A percentile compares a stretch with the other conserved stretches of the same genome.
Evolutionary conservation across 148 eudicot genomes (phyloP).

Genomic region (Fallopia convolvulus): DNA sequence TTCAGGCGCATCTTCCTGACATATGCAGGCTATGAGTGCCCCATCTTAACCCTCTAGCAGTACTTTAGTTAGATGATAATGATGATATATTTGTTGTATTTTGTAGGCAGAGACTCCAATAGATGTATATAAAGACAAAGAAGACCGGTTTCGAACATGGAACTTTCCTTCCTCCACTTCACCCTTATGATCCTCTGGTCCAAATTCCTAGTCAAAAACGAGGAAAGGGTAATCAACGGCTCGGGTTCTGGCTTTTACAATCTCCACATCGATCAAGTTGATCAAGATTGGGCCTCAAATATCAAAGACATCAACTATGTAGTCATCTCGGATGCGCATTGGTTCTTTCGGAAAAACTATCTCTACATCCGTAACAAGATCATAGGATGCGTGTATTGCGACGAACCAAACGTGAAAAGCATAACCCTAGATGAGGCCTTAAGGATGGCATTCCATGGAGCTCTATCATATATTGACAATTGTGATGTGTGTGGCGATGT

Average conservation of each 20-base stretch:
- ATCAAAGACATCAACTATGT: conserved; percentile 40
- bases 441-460: conserved; percentile 36
- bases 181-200: conserved; percentile 59
- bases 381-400: conserved; percentile 61
- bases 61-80: too few species aligned
- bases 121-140: conserved; percentile 38
- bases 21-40: too few species aligned
- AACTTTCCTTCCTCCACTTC: conserved; percentile 51
- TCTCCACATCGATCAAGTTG: conserved; percentile 49
- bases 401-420: conserved; percentile 33
- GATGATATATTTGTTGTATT: background rate
- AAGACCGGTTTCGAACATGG: conserved; percentile 53
- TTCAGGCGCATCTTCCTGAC: too few species aligned
- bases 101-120: conserved; percentile 55
- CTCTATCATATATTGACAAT: conserved; percentile 28
- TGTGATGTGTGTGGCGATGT: conserved; percentile 36
- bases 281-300: conserved; percentile 36
- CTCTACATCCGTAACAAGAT: conserved; percentile 27
- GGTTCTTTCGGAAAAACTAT: conserved; percentile 58
- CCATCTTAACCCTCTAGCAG: too few species aligned
- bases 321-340: conserved; percentile 52
- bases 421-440: conserved; percentile 31
- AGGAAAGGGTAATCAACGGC: conserved; percentile 42
- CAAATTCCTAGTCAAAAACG: conserved; percentile 34
- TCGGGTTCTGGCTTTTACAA: conserved; percentile 37